Base-by-base conservation (phyloP, 768 basidiomycete genomes). In the Russula ochroleuca region DNA sequence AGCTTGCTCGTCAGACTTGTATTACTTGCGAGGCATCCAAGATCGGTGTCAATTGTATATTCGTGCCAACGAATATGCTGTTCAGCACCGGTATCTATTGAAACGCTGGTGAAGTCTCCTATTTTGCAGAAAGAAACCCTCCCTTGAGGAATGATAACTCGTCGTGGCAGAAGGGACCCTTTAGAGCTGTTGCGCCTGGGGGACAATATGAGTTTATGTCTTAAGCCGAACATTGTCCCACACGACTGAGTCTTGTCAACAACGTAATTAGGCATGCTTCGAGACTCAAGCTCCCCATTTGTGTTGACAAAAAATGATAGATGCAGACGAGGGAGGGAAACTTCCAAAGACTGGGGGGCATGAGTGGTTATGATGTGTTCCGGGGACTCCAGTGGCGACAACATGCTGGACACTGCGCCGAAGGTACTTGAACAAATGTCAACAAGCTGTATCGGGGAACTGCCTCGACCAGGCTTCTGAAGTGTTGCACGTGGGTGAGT, bases 221-320 rank as follows among this genome's bases (percentile, higher is more conserved):
- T 45, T 40, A 83, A 67, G 17, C 82, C 83, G 43, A 80, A 74
- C 68, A 84, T 70, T 1, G 79, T 77, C 1, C 80, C 79, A 1
- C 70, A 70, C 1, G 73, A 79, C 61, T 82, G 82, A 40, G 71
- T 55, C 2, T 56, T 1, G 57, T 81, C 79, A 21, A 81, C 71
- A 19, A 78, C 69, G 74, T 79, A 80, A 23, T 71, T 73, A 15
- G 75, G 75, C 38, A 80, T 71, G 43, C 79, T 79, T 10, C 63
- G 71, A 40, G 76, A 81, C 61, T 78, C 76, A 23, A 83, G 67
- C 28, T 72, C 58, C 53, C 21, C 6, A 4, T 21, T 49, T 1
- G 70, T 52, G 35, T 75, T 72, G 25, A 80, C 37, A 51, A 74
- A 75, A 58, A 83, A 83, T 0, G 74, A 72, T 10, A 83, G 69